phyloP scores from a whole-genome alignment of 2,329 filamentous ascomycete genomes.

The Phyllosticta citribraziliensis region DNA sequence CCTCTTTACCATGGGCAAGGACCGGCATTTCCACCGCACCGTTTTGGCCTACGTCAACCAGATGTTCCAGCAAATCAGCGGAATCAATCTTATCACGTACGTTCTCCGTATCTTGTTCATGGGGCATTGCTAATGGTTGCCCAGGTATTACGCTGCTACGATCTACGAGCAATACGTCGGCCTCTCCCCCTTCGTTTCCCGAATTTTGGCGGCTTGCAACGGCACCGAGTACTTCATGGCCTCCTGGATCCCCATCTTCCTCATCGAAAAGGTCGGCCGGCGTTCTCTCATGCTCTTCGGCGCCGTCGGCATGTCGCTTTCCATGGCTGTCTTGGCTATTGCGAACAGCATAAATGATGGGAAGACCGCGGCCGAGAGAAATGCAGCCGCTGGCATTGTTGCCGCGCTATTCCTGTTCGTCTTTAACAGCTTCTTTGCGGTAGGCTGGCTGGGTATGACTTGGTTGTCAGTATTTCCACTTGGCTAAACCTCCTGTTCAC shows the following conservation, averaged over 20 bases:
- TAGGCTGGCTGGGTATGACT: constrained; percentile 67
- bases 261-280: constrained; percentile 30
- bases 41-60: constrained; percentile 48
- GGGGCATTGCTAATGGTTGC: constrained; percentile 12
- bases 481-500: constrained; percentile 11
- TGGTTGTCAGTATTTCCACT: constrained; percentile 28
- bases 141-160: constrained; percentile 33
- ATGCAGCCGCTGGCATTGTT: constrained; percentile 9
- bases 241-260: constrained; percentile 33
- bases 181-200: constrained; percentile 24
- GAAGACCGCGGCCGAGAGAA: constrained; percentile 3
- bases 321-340: constrained; percentile 26
- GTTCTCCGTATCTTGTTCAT: not conserved
- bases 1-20: constrained; percentile 49
- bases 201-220: constrained; percentile 30
- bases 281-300: constrained; percentile 30
- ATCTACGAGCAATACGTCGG: constrained; percentile 35
- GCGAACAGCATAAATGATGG: constrained; percentile 19
- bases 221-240: constrained; percentile 33
- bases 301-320: constrained; percentile 24
- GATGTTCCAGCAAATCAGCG: constrained; percentile 41
- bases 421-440: constrained; percentile 87
- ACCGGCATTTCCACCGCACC: constrained; percentile 47
- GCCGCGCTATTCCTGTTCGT: constrained; percentile 77
- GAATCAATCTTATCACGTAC: constrained; percentile 22